phyloP scores from a whole-genome alignment of 208 protist species.

The Trypanosoma cruzi region DNA sequence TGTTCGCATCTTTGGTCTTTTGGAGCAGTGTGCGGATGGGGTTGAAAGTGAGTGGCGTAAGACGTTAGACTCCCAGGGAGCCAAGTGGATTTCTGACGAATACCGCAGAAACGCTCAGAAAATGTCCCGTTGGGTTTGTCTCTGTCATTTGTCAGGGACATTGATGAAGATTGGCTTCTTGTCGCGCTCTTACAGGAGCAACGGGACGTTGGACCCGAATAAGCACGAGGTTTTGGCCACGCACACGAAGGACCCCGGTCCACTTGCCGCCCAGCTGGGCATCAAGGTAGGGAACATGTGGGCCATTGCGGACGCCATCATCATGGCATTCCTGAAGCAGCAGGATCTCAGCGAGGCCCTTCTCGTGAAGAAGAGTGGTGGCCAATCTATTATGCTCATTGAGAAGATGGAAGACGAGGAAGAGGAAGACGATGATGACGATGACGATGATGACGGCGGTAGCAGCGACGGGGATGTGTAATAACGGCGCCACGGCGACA shows the following conservation, averaged over 20 bases:
- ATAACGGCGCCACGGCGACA: not conserved
- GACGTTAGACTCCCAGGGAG: conserved; percentile 47
- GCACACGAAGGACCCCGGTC: conserved; percentile 52
- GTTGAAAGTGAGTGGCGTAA: conserved; percentile 51
- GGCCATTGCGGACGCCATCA: conserved; percentile 71
- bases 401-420: conserved; percentile 55
- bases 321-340: conserved; percentile 60
- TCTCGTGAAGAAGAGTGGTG: conserved; percentile 63
- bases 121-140: conserved; percentile 86
- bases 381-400: conserved; percentile 35
- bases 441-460: conserved; percentile 61
- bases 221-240: conserved; percentile 67
- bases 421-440: conserved; percentile 77
- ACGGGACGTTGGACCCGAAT: conserved; percentile 39
- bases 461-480: conserved; percentile 36
- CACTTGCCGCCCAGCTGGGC: conserved; percentile 65
- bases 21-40: conserved; percentile 61
- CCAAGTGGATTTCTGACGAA: conserved; percentile 58
- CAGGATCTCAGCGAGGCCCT: conserved; percentile 43
- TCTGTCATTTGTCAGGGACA: conserved; percentile 72
- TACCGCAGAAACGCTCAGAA: conserved; percentile 75
- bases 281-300: conserved; percentile 79
- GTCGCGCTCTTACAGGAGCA: conserved; percentile 40
- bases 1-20: conserved; percentile 78
- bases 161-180: conserved; percentile 89